Evolutionary conservation across 1,284 basidiomycete species (phyloP).

Genomic region (Irpex lacteus): DNA sequence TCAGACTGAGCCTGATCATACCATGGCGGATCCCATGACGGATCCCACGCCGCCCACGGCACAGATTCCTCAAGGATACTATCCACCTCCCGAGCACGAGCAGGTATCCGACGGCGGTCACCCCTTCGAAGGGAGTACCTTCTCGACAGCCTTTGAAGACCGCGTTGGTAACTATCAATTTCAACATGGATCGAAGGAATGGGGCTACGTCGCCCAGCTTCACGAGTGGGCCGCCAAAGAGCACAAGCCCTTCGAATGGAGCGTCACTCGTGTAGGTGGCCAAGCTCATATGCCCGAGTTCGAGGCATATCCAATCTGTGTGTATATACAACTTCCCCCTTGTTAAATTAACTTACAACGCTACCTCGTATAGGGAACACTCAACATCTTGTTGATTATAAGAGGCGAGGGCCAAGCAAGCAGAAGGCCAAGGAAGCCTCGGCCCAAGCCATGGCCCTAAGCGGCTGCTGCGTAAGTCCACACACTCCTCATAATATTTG

Average conservation of each 20-base stretch:
- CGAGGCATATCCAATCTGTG: constrained; percentile 16
- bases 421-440: constrained; percentile 21
- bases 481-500: neutral
- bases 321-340: neutral
- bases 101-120: neutral
- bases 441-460: constrained; percentile 20
- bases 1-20: neutral
- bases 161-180: constrained; percentile 16
- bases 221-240: constrained; percentile 21
- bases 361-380: constrained; percentile 2
- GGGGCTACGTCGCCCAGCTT: constrained; percentile 26
- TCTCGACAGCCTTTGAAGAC: constrained; percentile 16
- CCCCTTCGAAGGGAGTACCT: neutral
- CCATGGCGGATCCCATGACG: neutral
- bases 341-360: neutral
- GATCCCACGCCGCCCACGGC: too few relatives aligned
- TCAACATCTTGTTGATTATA: constrained; percentile 9
- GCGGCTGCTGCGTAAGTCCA: constrained; percentile 25
- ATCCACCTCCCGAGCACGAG: too few relatives aligned
- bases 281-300: constrained; percentile 21
- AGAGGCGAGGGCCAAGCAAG: constrained; percentile 7
- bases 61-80: too few relatives aligned
- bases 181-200: neutral
- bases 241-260: constrained; percentile 15
- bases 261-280: constrained; percentile 14